Conservation (phyloP, 2,329 filamentous ascomycete species). For the Aspergillus alliaceus region DNA sequence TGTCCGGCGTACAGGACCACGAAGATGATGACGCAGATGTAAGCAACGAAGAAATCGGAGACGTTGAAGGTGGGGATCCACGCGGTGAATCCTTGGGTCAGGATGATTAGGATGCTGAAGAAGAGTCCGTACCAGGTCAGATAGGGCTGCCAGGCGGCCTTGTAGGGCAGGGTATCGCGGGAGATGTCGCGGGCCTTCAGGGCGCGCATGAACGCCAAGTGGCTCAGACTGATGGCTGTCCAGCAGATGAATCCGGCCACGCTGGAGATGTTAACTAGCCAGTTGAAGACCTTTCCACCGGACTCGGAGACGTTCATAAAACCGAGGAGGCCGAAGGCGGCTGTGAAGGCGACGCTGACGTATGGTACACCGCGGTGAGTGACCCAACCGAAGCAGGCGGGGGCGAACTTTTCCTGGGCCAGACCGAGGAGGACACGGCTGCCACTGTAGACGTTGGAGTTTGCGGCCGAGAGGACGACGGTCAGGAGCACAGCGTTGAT, state of each 20-base stretch:
- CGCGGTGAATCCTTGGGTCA: slow-evolving; percentile 68
- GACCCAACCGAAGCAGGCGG: slow-evolving; percentile 40
- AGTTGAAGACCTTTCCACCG: slow-evolving; percentile 59
- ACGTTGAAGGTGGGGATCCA: slow-evolving; percentile 62
- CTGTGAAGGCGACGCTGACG: slow-evolving; percentile 42
- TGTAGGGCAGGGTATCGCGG: slow-evolving; percentile 60
- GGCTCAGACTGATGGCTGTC: slow-evolving; percentile 48
- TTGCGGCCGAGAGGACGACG: slow-evolving; percentile 40
- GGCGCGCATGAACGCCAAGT: slow-evolving; percentile 64
- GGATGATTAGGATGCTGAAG: slow-evolving; percentile 62
- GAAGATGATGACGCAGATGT: slow-evolving; percentile 65
- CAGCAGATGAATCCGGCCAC: slow-evolving; percentile 34
- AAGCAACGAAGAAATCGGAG: slow-evolving; percentile 62
- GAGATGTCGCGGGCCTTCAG: slow-evolving; percentile 56
- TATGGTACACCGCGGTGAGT: slow-evolving; percentile 43
- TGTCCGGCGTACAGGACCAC: slow-evolving; percentile 58
- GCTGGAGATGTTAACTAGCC: slow-evolving; percentile 33
- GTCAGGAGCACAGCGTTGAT: slow-evolving; percentile 42
- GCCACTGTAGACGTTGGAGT: slow-evolving; percentile 44
- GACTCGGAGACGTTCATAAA: slow-evolving; percentile 67
- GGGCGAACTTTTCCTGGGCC: slow-evolving; percentile 46
- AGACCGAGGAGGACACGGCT: slow-evolving; percentile 69
- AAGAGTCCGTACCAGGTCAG: slow-evolving; percentile 65
- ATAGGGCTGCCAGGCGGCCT: slow-evolving; percentile 61
- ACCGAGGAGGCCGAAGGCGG: slow-evolving; percentile 60